These are phyloP conservation scores for Hansenula lynferdii DNA, from an alignment of 1,139 yeast genomes.

Conservation along the genomic window DNA sequence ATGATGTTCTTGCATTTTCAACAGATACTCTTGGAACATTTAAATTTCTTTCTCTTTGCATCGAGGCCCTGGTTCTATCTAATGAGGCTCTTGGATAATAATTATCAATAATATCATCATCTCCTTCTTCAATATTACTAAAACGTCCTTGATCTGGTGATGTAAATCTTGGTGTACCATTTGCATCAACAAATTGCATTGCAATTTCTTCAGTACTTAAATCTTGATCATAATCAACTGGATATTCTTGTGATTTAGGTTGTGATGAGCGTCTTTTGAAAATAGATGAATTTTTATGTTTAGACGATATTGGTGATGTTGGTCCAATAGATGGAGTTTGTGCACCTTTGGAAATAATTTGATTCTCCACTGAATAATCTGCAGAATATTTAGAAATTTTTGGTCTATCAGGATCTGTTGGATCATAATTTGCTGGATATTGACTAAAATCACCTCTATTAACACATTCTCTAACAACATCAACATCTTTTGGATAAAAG, in stretches of 20 bases:
- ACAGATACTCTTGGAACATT: slow-evolving; percentile 29
- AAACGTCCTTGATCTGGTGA: slow-evolving; percentile 8
- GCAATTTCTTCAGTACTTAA: slow-evolving; percentile 25
- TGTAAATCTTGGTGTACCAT: slow-evolving; percentile 22
- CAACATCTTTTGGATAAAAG: slow-evolving; percentile 73
- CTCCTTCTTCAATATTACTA: slow-evolving; percentile 8
- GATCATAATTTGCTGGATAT: slow-evolving; percentile 55
- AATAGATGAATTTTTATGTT: slow-evolving; percentile 7
- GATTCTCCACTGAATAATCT: slow-evolving; percentile 13
- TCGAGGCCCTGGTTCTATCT: slow-evolving; percentile 29
- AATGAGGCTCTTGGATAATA: slow-evolving; percentile 27
- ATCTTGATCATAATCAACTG: slow-evolving; percentile 17
- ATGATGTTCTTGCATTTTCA: slow-evolving; percentile 32
- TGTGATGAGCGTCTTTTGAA: slow-evolving; percentile 11
- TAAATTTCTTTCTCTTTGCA: slow-evolving; percentile 29
- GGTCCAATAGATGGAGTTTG: slow-evolving; percentile 4
- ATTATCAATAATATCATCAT: slow-evolving; percentile 1
- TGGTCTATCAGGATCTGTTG: slow-evolving; percentile 49
- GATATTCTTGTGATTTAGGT: slow-evolving; percentile 10
- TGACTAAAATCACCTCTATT: slow-evolving; percentile 51
- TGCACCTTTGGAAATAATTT: neutral
- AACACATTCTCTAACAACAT: slow-evolving; percentile 77
- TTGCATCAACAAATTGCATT: slow-evolving; percentile 23
- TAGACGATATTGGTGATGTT: slow-evolving; percentile 10
- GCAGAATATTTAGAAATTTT: slow-evolving; percentile 26